Percentiles rank a stretch among this genome's conserved stretches.
These are phyloP conservation scores for Plasmodium sp. DNA, from an alignment of 169 alveolate genomes.

Conservation along the genomic window DNA sequence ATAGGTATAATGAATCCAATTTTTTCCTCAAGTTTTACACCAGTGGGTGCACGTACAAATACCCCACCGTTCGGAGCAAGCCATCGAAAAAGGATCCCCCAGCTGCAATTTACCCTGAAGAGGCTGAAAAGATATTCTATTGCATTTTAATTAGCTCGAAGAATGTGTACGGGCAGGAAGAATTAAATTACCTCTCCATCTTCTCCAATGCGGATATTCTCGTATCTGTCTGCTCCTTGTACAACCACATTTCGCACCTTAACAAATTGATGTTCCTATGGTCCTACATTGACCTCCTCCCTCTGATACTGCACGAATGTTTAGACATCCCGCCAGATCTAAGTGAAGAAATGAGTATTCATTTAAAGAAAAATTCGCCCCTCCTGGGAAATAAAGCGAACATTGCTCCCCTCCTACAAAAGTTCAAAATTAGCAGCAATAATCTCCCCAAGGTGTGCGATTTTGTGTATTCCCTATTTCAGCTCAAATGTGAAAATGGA, in stretches of 20 bases:
- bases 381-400: conserved; percentile 20
- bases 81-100: conserved; percentile 23
- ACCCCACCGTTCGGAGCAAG: conserved; percentile 9
- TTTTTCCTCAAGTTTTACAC: conserved; percentile 50
- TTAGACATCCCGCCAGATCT: conserved; percentile 27
- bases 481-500: conserved; percentile 52
- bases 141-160: conserved; percentile 40
- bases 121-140: conserved; percentile 59
- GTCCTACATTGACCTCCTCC: conserved; percentile 61
- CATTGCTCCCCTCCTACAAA: conserved; percentile 10
- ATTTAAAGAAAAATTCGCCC: conserved; percentile 42
- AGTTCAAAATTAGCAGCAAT: conserved; percentile 26
- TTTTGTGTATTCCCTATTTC: conserved; percentile 30
- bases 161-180: conserved; percentile 57
- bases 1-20: conserved; percentile 39
- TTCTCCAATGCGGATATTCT: conserved; percentile 63
- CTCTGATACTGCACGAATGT: conserved; percentile 57
- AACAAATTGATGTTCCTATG: conserved; percentile 43
- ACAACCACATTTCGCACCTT: conserved; percentile 1
- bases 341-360: conserved; percentile 7
- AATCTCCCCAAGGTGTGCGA: conserved; percentile 26
- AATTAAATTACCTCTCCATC: conserved; percentile 57
- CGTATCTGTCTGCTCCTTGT: conserved; percentile 49
- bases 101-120: conserved; percentile 40
- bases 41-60: conserved; percentile 56